Base-by-base conservation (phyloP, 2,329 filamentous ascomycete species). In the Exophiala alcalophila region DNA sequence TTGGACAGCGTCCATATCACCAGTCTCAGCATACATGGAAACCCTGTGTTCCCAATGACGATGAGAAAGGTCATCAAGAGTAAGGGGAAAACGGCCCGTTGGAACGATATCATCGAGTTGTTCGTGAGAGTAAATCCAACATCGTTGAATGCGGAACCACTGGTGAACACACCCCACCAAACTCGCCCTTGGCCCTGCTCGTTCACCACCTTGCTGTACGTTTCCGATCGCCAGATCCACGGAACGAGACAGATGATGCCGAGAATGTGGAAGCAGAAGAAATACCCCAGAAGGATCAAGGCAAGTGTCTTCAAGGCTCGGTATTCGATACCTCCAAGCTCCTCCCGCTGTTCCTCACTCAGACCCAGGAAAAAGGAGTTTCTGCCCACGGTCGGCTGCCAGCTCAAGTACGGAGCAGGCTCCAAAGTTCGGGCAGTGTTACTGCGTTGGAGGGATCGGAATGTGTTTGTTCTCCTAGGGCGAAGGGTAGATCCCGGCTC, bases 251-350 rank as follows among this genome's bases (percentile, higher is more conserved):
- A 82, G 19, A 88, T 61, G 25, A 94, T 68, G 0, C 83, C 87
- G 3, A 96, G 70, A 2, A 90, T 57, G 57, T 89, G 86, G 57
- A 94, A 96, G 1, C 84, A 82, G 61, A 88, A 78, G 59, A 85
- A 96, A 65, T 97, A 98, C 5, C 68, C 70, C 3, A 85, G 74
- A 14, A 97, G 70, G 20, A 97, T 81, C 19, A 87, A 61, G 1
- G 86, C 86, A 33, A 98, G 68, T 2, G 88, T 87, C 63, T 95
- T 94, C 47, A 98, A 64, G 0, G 91, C 86, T 4, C 92, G 83
- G 60, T 98, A 98, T 63, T 98, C 92, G 51, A 98, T 95, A 14
- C 92, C 92, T 8, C 92, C 92, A 2, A 98, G 70, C 64, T 98
- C 92, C 61, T 98, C 90, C 53, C 92, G 80, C 65, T 98, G 89